Percentiles rank a stretch among this genome's conserved stretches.
Evolutionary conservation across 192 early-diverging fungal species (phyloP).

Genomic region (Physocladia obscura): DNA sequence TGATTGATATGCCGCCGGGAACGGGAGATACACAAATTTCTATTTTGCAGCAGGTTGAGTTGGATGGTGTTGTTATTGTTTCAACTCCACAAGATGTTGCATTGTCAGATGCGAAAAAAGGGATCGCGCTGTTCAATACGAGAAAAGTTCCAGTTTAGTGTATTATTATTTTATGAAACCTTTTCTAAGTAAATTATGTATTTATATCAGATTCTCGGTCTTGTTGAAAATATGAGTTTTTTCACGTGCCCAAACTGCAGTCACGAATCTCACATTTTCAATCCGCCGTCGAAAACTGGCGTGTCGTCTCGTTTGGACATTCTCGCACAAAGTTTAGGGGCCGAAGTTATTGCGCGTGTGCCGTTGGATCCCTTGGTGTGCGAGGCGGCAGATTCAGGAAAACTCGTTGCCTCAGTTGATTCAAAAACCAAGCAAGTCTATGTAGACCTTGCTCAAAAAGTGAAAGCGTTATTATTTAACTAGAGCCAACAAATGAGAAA

Average conservation of each 20-base stretch:
- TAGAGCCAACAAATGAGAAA: too few relatives aligned
- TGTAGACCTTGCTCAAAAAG: too few relatives aligned
- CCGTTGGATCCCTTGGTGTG: constrained; percentile 77
- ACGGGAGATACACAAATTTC: constrained; percentile 89
- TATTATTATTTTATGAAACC: background rate
- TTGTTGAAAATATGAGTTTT: constrained; percentile 87
- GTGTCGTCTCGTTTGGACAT: constrained; percentile 51
- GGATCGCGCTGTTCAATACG: constrained; percentile 79
- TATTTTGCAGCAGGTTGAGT: constrained; percentile 72
- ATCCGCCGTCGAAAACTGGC: constrained; percentile 38
- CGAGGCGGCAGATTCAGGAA: constrained; percentile 68
- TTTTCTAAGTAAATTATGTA: constrained; percentile 2
- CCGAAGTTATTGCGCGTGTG: constrained; percentile 73
- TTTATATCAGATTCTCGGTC: constrained; percentile 69
- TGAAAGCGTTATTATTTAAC: too few relatives aligned
- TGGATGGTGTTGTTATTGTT: constrained; percentile 77
- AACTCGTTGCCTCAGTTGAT: constrained; percentile 42
- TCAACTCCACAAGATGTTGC: constrained; percentile 92
- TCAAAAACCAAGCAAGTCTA: constrained; percentile 1
- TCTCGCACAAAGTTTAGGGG: constrained; percentile 63
- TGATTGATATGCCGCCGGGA: constrained; percentile 91
- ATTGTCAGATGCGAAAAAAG: constrained; percentile 74
- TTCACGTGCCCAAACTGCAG: constrained; percentile 80
- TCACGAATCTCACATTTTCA: constrained; percentile 76
- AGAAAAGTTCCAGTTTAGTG: constrained; percentile 45